Percentiles rank a stretch among this genome's conserved stretches.
phyloP scores from a whole-genome alignment of 2,329 filamentous ascomycete genomes.

The Huntiella abstrusa region DNA sequence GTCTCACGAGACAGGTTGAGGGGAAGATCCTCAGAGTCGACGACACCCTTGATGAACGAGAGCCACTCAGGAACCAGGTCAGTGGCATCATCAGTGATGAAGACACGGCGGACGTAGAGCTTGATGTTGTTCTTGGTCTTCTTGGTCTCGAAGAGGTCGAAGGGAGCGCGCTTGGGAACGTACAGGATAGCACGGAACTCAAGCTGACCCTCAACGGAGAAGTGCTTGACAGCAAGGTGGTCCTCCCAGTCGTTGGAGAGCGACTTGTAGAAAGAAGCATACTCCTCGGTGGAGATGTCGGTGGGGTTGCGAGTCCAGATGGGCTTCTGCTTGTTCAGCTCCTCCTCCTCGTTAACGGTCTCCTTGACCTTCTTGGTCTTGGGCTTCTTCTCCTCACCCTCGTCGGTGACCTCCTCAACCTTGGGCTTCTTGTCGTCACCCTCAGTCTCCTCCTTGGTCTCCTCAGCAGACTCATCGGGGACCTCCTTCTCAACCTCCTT shows the following conservation, averaged over 20 bases:
- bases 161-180: constrained; percentile 97
- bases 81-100: constrained; percentile 99
- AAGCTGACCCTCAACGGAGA: constrained; percentile 99
- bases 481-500: constrained; percentile 99
- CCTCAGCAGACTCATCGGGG: constrained; percentile 80
- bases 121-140: constrained; percentile 99
- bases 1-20: constrained; percentile 99
- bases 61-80: constrained; percentile 99
- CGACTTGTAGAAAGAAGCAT: constrained; percentile 99
- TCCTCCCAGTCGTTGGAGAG: constrained; percentile 99
- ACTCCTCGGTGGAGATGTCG: constrained; percentile 92
- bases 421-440: constrained; percentile 86
- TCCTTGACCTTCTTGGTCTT: constrained; percentile 99
- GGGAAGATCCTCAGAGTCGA: constrained; percentile 98
- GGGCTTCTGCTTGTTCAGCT: constrained; percentile 99
- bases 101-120: constrained; percentile 98
- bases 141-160: constrained; percentile 99
- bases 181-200: constrained; percentile 99
- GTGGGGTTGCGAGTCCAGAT: constrained; percentile 98
- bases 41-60: constrained; percentile 98
- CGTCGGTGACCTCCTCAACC: constrained; percentile 84
- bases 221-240: constrained; percentile 98
- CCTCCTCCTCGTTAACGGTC: constrained; percentile 95
- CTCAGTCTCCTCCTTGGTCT: constrained; percentile 33
- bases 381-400: constrained; percentile 74